These are phyloP conservation scores for Aureobasidium sp. DNA, from an alignment of 2,329 filamentous ascomycete genomes.

Conservation along the genomic window DNA sequence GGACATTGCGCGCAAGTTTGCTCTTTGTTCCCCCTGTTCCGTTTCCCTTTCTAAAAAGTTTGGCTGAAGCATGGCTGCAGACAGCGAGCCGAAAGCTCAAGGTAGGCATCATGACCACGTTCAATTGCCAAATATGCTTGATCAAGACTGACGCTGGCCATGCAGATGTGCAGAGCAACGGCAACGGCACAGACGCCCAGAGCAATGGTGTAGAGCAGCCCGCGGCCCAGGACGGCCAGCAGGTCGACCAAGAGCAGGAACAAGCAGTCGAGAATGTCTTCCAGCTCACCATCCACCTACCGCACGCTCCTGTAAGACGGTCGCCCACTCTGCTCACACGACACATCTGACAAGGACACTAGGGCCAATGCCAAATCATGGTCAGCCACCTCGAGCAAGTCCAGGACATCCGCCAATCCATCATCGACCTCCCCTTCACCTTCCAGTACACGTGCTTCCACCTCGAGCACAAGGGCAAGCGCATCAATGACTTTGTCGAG, in stretches of 20 bases:
- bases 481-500: constrained; percentile 91
- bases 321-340: constrained; percentile 63
- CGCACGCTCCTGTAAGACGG: constrained; percentile 58
- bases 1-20: background rate
- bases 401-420: constrained; percentile 91
- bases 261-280: constrained; percentile 38
- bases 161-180: constrained; percentile 7
- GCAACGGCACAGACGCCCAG: background rate
- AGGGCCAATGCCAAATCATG: constrained; percentile 13
- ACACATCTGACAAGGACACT: background rate
- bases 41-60: background rate
- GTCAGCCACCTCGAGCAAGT: constrained; percentile 70
- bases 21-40: background rate
- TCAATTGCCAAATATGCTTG: background rate
- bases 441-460: constrained; percentile 99
- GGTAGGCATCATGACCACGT: background rate
- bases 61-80: constrained; percentile 11
- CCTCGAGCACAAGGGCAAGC: constrained; percentile 78
- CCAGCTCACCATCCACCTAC: constrained; percentile 70
- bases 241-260: constrained; percentile 4
- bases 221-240: background rate
- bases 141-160: background rate
- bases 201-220: background rate
- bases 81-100: constrained; percentile 10
- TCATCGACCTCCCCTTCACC: constrained; percentile 85